These are phyloP conservation scores for Lippia alba DNA, from an alignment of 305 asterid genomes.

Conservation along the genomic window DNA sequence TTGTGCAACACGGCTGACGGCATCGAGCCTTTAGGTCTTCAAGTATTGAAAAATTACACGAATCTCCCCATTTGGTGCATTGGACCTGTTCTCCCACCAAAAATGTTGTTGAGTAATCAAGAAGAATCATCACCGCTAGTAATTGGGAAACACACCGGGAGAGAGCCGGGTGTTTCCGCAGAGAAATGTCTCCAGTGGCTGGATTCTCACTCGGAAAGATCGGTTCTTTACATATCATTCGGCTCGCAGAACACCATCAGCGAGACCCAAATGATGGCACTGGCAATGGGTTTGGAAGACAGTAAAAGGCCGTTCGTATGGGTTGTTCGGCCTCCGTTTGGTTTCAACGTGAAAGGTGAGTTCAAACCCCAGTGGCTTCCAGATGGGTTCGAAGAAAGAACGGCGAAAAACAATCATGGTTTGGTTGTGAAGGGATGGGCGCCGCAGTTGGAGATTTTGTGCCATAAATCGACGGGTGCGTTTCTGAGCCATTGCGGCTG, in stretches of 20 bases:
- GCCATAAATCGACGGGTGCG: constrained; percentile 71
- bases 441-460: constrained; percentile 82
- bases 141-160: constrained; percentile 55
- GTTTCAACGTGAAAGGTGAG: constrained; percentile 52
- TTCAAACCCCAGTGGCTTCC: constrained; percentile 81
- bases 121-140: constrained; percentile 8
- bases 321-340: constrained; percentile 78
- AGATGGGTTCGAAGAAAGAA: constrained; percentile 53
- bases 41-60: constrained; percentile 44
- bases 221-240: constrained; percentile 79
- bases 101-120: constrained; percentile 37
- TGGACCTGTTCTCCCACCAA: constrained; percentile 75
- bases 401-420: constrained; percentile 45
- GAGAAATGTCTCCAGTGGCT: constrained; percentile 76
- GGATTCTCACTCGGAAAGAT: constrained; percentile 44
- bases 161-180: constrained; percentile 61
- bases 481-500: constrained; percentile 91
- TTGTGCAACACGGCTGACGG: constrained; percentile 72
- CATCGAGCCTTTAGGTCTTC: constrained; percentile 67
- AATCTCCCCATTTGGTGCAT: constrained; percentile 76
- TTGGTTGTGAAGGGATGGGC: constrained; percentile 77
- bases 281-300: constrained; percentile 75
- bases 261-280: constrained; percentile 73
- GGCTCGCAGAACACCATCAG: constrained; percentile 90
- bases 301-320: constrained; percentile 66